Evolutionary conservation across 176 grass and related monocot genomes (phyloP).

Genomic region (Leersia perrieri): DNA sequence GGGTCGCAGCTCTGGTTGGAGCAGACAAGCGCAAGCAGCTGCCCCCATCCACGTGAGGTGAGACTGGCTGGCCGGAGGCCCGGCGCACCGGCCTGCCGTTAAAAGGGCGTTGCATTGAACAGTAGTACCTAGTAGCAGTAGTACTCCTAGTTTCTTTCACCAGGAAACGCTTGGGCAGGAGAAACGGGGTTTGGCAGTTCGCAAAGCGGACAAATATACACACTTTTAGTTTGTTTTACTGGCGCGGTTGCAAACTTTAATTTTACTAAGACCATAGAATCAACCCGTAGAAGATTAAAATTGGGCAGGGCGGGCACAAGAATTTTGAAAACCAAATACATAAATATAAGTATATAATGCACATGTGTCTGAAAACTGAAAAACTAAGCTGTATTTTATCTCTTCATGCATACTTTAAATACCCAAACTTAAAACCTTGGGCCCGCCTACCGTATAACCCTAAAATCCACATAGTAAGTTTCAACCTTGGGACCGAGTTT

Average conservation of each 20-base stretch:
- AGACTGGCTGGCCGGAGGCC: background rate
- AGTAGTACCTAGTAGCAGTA: background rate
- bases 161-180: background rate
- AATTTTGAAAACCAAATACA: no score
- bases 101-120: background rate
- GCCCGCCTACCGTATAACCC: no score
- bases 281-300: background rate
- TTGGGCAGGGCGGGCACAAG: no score
- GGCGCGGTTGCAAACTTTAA: background rate
- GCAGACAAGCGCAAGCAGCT: background rate
- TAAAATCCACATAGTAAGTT: no score
- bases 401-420: no score
- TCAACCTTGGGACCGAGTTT: no score
- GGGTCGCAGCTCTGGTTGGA: background rate
- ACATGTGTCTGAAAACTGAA: no score
- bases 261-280: background rate
- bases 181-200: slow-evolving; percentile 1
- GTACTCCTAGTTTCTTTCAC: background rate
- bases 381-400: no score
- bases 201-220: background rate
- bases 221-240: background rate
- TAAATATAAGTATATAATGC: no score
- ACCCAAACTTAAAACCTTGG: no score
- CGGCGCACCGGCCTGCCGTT: background rate
- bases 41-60: background rate